Evolutionary conservation across 352 stramenopile genomes (phyloP).

Genomic region (Pythium apleroticum): DNA sequence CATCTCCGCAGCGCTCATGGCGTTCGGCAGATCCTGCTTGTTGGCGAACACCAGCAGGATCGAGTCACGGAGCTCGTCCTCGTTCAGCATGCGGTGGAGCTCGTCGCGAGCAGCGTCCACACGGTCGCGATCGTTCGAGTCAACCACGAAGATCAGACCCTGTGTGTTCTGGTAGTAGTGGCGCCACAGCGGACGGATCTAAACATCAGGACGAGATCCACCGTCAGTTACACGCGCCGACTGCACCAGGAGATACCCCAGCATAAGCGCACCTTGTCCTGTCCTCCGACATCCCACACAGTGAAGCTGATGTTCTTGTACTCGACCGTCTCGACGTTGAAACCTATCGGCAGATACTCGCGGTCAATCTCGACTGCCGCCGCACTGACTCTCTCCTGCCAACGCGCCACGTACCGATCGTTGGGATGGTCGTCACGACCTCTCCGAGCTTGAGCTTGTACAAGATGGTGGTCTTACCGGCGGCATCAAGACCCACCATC

Average conservation of each 20-base stretch:
- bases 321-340: slow-evolving; percentile 99
- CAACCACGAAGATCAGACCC: slow-evolving; percentile 99
- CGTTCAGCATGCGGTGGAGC: slow-evolving; percentile 98
- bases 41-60: too few species aligned
- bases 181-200: slow-evolving; percentile 97
- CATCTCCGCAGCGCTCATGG: too few species aligned
- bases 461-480: slow-evolving; percentile 99
- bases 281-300: slow-evolving; percentile 99
- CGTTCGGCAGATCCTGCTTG: too few species aligned
- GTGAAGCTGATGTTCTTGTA: slow-evolving; percentile 99
- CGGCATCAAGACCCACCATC: slow-evolving; percentile 99
- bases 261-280: slow-evolving; percentile 87
- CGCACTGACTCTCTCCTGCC: slow-evolving; percentile 12
- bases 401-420: slow-evolving; percentile 84
- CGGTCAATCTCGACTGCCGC: neutral
- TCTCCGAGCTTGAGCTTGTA: slow-evolving; percentile 93
- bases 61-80: slow-evolving; percentile 97
- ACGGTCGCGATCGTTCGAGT: slow-evolving; percentile 98
- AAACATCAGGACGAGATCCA: neutral
- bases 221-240: neutral
- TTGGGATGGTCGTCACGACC: slow-evolving; percentile 98
- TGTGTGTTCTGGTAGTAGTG: slow-evolving; percentile 99
- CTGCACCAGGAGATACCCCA: neutral
- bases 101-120: slow-evolving; percentile 96
- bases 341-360: slow-evolving; percentile 48